Evolutionary conservation across 176 grass and related monocot genomes (phyloP), one percentile per base, ranked within the genome.

Genomic region (Echinochloa phyllopogon): DNA sequence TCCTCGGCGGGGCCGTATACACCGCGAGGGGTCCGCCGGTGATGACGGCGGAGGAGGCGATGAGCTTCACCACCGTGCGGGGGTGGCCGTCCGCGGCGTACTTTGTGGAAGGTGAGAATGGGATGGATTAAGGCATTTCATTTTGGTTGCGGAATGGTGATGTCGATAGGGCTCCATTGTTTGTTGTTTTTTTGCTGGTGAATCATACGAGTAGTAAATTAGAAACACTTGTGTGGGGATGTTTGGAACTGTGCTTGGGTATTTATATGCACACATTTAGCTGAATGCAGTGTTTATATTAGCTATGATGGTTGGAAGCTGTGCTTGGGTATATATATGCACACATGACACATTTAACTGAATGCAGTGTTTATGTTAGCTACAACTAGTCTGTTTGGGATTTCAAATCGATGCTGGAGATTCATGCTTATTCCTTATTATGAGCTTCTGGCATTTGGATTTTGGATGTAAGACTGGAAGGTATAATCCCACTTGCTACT

Each of bases 81-180:
- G 93, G 93, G 7, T 99, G 86, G 89, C 91, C 96, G 0, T 92
- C 87, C 0, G 74, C 86, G 23, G 76, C 86, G 2, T 99, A 96
- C 69, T 99, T 91, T 43, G 61, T 96, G 11, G 87, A 90, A 80
- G 93, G 93, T 98, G 78, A 82, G 83, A 11, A 91, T 98, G 78
- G 80, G 83, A 11, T 49, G 68, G 47, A 77, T 83, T 41, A n/a
- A 62, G 18, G 27, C 77, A 75, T 83, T 62, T 72, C 20, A 4
- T 86, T 52, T 38, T 8, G 7, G 14, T 17, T 24, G 40, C 8
- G 10, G 41, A 67, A 59, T 80, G 69, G 29, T 80, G 47, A 6
- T 65, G 52, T 56, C 4, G 45, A 64, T 88, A 53, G 50, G 33
- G 36, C 29, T 74, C 13, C 58, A 25, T 85, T 17, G 23, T 36